Evolutionary conservation across 2,329 filamentous ascomycete species (phyloP), one percentile per base, ranked within the genome.

Genomic region (Ascocoryne sarcoides): DNA sequence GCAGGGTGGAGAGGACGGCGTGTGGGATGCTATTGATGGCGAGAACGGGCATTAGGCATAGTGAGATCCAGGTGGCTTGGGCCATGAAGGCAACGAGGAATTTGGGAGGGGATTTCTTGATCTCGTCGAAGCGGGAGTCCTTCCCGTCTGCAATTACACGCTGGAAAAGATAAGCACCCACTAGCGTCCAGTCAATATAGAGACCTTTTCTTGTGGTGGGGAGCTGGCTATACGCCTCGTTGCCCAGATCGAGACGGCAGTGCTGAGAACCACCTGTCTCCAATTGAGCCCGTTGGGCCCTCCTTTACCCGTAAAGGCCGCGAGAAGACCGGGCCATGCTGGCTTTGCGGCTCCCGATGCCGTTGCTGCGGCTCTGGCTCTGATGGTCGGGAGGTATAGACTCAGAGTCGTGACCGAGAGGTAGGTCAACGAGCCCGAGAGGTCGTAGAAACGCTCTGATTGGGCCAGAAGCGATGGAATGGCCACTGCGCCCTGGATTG

Each of bases 401-500:
- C 71, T 76, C 19, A 82, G 59, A 0, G 74, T 71, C 10, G 75
- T 76, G 56, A 79, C 78, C 39, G 75, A 74, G 28, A 84, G 66
- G 55, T 80, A 82, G 2, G 79, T 83, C 21, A 80, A 54, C 10
- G 76, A 78, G 35, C 80, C 80, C 2, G 76, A 79, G 35, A 80
- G 59, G 56, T 84, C 81, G 57, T 81, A 84, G 65, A 81, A 82
- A 28, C 74, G 71, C 54, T 84, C 81, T 5, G 74, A 73, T 52
- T 76, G 69, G 21, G 66, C 63, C 18, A 69, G 47, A 45, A 82
- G 75, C 4, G 76, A 81, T 4, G 80, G 80, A 2, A 79, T 56
- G 4, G 75, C 79, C 5, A 76, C 73, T 30, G 69, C 74, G 7
- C 71, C 66, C 62, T 84, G 80, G 34, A 84, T 65, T 2, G 72